A percentile compares a stretch with the other conserved stretches of the same genome.
Evolutionary conservation across 306 rosid genomes (phyloP).

Genomic region (Fragaria vesca): DNA sequence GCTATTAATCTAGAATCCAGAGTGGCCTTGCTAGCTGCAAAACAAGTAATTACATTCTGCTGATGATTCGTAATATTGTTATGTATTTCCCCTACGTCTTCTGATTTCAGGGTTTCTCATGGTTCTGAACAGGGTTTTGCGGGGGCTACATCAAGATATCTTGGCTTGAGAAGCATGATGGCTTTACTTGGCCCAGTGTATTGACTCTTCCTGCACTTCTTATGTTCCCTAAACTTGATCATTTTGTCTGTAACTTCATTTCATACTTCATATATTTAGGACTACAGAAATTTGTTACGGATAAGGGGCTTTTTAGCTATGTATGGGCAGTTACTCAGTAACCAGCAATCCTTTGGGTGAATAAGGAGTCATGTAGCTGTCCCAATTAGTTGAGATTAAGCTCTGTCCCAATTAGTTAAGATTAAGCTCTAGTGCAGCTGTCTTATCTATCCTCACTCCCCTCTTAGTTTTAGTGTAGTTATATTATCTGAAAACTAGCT

Average conservation of each 20-base stretch:
- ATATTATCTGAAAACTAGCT: not conserved
- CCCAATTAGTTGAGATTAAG: not conserved
- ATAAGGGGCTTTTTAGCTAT: not conserved
- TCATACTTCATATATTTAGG: not conserved
- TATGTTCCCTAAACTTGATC: not conserved
- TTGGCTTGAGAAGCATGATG: slow-evolving; percentile 84
- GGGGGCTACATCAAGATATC: slow-evolving; percentile 90
- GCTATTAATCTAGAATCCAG: slow-evolving; percentile 75
- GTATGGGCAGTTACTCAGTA: not conserved
- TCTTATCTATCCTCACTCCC: not conserved
- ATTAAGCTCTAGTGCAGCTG: not conserved
- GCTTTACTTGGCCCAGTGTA: slow-evolving; percentile 92
- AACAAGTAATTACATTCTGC: slow-evolving; percentile 48
- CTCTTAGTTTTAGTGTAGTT: not conserved
- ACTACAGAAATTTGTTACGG: not conserved
- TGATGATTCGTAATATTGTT: not conserved
- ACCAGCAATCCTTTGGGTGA: slow-evolving; percentile 9
- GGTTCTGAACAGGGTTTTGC: slow-evolving; percentile 62
- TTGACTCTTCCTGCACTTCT: slow-evolving; percentile 32
- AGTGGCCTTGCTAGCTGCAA: slow-evolving; percentile 89
- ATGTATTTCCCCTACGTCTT: not conserved
- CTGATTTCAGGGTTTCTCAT: slow-evolving; percentile 19
- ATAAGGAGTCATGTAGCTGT: not conserved
- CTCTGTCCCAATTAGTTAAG: not conserved
- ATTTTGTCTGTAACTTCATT: not conserved